Percentiles rank a stretch among this genome's conserved stretches.
phyloP scores from a whole-genome alignment of 192 early-diverging fungal species.

The Entomortierella lignicola region DNA sequence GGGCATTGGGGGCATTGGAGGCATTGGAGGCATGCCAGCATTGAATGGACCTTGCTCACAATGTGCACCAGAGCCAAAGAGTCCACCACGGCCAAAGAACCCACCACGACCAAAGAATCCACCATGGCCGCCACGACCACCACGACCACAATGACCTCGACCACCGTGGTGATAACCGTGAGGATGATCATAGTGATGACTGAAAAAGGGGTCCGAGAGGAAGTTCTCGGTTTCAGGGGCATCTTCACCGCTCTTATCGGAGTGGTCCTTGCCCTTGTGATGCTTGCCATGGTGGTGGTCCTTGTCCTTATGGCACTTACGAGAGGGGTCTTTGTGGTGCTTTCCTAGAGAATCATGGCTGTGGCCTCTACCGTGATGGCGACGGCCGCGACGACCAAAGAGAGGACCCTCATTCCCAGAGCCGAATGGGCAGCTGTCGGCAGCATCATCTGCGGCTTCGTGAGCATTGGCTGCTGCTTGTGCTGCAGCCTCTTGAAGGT shows the following conservation, averaged over 20 bases:
- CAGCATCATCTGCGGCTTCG: conserved; percentile 17
- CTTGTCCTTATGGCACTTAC: too few relatives aligned
- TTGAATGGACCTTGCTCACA: background rate
- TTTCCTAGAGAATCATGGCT: too few relatives aligned
- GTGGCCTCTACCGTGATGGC: conserved; percentile 4
- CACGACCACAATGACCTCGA: too few relatives aligned
- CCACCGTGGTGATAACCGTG: too few relatives aligned
- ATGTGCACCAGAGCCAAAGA: background rate
- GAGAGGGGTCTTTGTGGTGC: too few relatives aligned
- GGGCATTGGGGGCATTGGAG: conserved; percentile 27
- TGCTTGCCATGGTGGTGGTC: too few relatives aligned
- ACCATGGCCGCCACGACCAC: conserved; percentile 16
- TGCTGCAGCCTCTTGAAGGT: conserved; percentile 22
- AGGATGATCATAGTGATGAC: too few relatives aligned
- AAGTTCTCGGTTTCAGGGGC: too few relatives aligned
- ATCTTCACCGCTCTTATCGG: too few relatives aligned
- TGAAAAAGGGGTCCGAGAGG: too few relatives aligned
- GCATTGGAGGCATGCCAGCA: conserved; percentile 26
- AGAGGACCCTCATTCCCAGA: conserved; percentile 23
- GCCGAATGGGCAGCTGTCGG: conserved; percentile 26
- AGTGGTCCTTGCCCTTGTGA: too few relatives aligned
- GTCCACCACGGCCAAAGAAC: background rate
- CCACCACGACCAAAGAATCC: conserved; percentile 10
- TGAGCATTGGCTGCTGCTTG: conserved; percentile 20
- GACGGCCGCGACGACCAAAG: conserved; percentile 15